A percentile compares a stretch with the other conserved stretches of the same genome.
phyloP scores from a whole-genome alignment of 2,329 filamentous ascomycete genomes.

The Parastagonospora nodorum region DNA sequence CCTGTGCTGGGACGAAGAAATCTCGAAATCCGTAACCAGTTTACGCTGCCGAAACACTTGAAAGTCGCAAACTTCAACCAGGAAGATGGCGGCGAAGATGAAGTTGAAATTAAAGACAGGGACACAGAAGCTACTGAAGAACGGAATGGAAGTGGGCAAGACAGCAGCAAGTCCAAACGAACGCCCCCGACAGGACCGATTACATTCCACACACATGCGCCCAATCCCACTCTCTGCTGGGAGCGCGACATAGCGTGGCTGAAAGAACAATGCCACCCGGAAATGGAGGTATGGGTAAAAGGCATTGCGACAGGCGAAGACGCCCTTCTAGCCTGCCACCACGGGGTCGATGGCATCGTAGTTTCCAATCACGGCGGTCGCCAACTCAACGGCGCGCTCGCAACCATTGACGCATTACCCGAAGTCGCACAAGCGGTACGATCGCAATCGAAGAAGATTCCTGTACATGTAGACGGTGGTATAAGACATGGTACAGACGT shows the following conservation, averaged over 20 bases:
- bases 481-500: constrained; percentile 89
- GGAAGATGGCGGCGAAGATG: constrained; percentile 1
- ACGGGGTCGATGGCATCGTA: constrained; percentile 53
- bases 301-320: constrained; percentile 50
- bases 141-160: constrained; percentile 3
- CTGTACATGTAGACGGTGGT: constrained; percentile 89
- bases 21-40: constrained; percentile 33
- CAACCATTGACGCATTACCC: constrained; percentile 52
- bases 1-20: constrained; percentile 28
- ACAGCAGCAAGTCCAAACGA: constrained; percentile 7
- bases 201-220: constrained; percentile 25
- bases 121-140: neutral
- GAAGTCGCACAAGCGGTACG: constrained; percentile 60
- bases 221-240: constrained; percentile 28
- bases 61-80: constrained; percentile 26
- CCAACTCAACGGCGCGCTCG: constrained; percentile 55
- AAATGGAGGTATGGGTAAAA: constrained; percentile 49
- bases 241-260: constrained; percentile 30
- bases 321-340: constrained; percentile 48
- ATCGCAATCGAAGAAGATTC: constrained; percentile 44
- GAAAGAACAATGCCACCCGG: constrained; percentile 21
- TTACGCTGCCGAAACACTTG: constrained; percentile 28
- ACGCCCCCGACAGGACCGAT: constrained; percentile 16
- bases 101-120: neutral
- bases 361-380: constrained; percentile 60